A percentile compares a stretch with the other conserved stretches of the same genome.
Evolutionary conservation across 805 yeast genomes (phyloP).

Genomic region (Candida adriatica): DNA sequence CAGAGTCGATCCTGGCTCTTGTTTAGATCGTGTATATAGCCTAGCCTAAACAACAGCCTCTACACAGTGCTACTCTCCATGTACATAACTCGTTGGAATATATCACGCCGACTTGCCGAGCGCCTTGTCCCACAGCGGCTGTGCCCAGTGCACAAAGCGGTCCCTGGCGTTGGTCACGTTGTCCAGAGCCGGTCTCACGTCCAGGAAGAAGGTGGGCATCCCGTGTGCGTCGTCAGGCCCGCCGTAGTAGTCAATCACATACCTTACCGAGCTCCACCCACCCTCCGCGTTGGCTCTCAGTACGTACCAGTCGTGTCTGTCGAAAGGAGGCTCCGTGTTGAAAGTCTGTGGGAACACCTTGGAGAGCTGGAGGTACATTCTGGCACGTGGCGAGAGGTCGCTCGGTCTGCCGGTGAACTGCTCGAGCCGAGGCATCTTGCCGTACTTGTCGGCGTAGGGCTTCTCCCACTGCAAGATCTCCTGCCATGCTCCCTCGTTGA

Average conservation of each 20-base stretch:
- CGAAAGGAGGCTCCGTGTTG: slow-evolving; percentile 84
- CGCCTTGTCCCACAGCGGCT: slow-evolving; percentile 63
- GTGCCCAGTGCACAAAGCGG: slow-evolving; percentile 60
- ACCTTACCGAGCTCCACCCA: slow-evolving; percentile 69
- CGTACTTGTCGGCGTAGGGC: slow-evolving; percentile 49
- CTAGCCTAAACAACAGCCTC: no score
- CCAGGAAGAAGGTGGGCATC: slow-evolving; percentile 85
- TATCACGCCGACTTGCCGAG: slow-evolving; percentile 32
- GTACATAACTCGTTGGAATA: no score
- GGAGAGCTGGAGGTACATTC: slow-evolving; percentile 56
- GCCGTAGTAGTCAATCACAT: slow-evolving; percentile 93
- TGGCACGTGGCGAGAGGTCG: slow-evolving; percentile 82
- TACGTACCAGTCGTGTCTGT: slow-evolving; percentile 98
- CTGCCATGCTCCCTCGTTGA: slow-evolving; percentile 97
- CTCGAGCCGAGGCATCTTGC: slow-evolving; percentile 64
- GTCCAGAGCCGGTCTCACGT: slow-evolving; percentile 94
- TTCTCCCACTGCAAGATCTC: slow-evolving; percentile 91
- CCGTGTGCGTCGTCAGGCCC: slow-evolving; percentile 91
- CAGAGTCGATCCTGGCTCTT: slow-evolving; percentile 9
- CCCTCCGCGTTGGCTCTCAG: slow-evolving; percentile 48
- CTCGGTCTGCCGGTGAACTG: slow-evolving; percentile 91
- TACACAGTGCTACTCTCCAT: no score
- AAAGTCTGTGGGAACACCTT: slow-evolving; percentile 65
- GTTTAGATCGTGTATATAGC: slow-evolving; percentile 9
- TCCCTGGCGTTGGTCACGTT: slow-evolving; percentile 54